Percentiles rank a stretch among this genome's conserved stretches.
Conservation (phyloP, 1,139 yeast species). For the Pichia terricola region DNA sequence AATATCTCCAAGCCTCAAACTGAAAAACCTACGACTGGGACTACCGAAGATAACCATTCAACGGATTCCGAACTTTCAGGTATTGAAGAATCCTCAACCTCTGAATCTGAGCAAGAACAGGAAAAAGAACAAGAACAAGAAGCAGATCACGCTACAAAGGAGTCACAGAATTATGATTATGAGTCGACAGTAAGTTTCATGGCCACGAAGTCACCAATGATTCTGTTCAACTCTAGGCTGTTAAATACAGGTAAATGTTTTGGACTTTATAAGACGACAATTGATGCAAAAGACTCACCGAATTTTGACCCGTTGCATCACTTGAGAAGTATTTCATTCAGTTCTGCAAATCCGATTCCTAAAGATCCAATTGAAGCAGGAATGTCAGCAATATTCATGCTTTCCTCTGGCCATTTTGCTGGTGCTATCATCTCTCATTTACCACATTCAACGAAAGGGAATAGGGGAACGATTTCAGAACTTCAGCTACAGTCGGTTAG, state of each 20-base stretch:
- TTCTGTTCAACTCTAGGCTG: constrained; percentile 41
- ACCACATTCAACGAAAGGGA: constrained; percentile 46
- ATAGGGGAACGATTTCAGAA: constrained; percentile 36
- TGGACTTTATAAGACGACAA: constrained; percentile 64
- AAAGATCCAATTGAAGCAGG: constrained; percentile 15
- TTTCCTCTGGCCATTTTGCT: constrained; percentile 98
- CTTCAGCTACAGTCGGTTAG: constrained; percentile 53
- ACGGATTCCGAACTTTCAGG: constrained; percentile 52
- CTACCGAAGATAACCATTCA: constrained; percentile 28
- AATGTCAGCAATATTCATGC: constrained; percentile 75
- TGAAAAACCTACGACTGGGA: constrained; percentile 4
- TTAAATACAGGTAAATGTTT: constrained; percentile 36
- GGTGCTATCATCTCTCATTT: constrained; percentile 83
- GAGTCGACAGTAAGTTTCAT: constrained; percentile 37
- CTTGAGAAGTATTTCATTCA: constrained; percentile 10
- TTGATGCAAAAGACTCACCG: constrained; percentile 28
- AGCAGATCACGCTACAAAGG: constrained; percentile 5
- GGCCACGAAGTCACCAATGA: constrained; percentile 56
- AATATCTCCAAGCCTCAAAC: constrained; percentile 34
- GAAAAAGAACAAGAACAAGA: constrained; percentile 21
- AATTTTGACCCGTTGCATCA: constrained; percentile 32
- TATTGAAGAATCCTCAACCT: constrained; percentile 17
- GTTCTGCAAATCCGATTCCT: constrained; percentile 3
- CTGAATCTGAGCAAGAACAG: constrained; percentile 18
- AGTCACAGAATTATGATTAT: constrained; percentile 10